Evolutionary conservation across 108 stramenopile species (phyloP), one percentile per base, ranked within the genome.

Genomic region (Fistulifera solaris): DNA sequence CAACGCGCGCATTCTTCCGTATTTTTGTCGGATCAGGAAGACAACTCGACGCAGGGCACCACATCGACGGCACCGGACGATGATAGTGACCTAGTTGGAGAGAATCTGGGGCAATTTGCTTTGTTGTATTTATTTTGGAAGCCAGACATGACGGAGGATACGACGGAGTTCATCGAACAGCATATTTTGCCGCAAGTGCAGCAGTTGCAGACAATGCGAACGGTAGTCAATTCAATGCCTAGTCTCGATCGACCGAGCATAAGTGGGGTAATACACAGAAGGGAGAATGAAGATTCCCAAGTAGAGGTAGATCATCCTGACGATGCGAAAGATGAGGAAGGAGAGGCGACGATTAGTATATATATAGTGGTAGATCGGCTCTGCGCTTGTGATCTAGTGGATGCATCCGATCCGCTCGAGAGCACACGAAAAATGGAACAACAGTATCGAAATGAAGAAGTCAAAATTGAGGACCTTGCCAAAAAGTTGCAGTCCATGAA

Each of bases 61-160:
- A 58, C 26, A 19, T 24, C 50, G 2, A 10, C 50, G 22, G 19
- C 16, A 45, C 43, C 48, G 41, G 12, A 40, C 16, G 59, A 27
- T 22, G 67, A 44, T 17, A 45, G 57, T 14, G 1, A 31, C 2
- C 41, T 0, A 38, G 17, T 27, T 1, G 38, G 40, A 38, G 31
- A 35, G 8, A 35, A 3, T 35, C 41, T 72, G 1, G 68, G 71
- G 23, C 28, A 70, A 13, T 79, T 54, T 23, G 42, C 73, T 8
- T 65, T 83, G 46, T 47, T 83, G 15, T 83, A 83, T 51, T 23
- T 83, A 10, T 27, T 77, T 40, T 83, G 82, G 82, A 70, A 57
- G 19, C 55, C 59, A 15, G 49, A 72, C 6, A 66, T 52, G 15
- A 48, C 48, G 24, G 21, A 21, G 16, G 39, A 35, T n/a, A 41